Percentiles rank a stretch among this genome's conserved stretches.
Conservation (phyloP, 1,284 basidiomycete species). For the Taiwanofungus camphoratus region DNA sequence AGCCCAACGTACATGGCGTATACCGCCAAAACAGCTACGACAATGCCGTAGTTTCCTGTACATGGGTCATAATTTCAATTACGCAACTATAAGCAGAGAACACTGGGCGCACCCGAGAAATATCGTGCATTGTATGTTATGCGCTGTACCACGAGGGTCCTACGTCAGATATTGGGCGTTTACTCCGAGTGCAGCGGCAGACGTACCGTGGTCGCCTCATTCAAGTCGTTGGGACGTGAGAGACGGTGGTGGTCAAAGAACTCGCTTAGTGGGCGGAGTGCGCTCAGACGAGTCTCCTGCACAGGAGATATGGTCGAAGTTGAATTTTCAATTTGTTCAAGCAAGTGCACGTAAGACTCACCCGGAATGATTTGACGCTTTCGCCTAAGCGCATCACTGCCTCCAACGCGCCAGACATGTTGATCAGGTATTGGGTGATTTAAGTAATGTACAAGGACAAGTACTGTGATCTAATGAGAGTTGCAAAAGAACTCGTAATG, state of each 20-base stretch:
- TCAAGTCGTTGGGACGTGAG: conserved; percentile 73
- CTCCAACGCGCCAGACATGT: too few species aligned
- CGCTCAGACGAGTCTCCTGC: conserved; percentile 80
- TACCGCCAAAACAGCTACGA: conserved; percentile 77
- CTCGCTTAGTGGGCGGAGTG: conserved; percentile 74
- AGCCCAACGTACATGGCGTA: conserved; percentile 82
- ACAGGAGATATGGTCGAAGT: background rate
- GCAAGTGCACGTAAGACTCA: conserved; percentile 33
- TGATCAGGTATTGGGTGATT: background rate
- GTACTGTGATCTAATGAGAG: too few species aligned
- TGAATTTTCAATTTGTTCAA: background rate
- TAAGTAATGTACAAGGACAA: conserved; percentile 4
- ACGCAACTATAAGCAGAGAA: background rate
- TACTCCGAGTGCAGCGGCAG: background rate
- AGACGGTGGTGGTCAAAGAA: conserved; percentile 90
- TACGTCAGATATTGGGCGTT: conserved; percentile 5
- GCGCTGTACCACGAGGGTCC: conserved; percentile 45
- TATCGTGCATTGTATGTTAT: conserved; percentile 95
- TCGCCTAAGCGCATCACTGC: conserved; percentile 57
- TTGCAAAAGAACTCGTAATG: background rate
- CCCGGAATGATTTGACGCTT: conserved; percentile 67
- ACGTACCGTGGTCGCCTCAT: conserved; percentile 64
- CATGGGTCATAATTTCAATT: background rate
- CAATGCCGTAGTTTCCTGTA: conserved; percentile 81
- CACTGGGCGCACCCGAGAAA: conserved; percentile 62